Conservation (phyloP, 495 filamentous ascomycete genomes). For the Lindgomyces ingoldianus region DNA sequence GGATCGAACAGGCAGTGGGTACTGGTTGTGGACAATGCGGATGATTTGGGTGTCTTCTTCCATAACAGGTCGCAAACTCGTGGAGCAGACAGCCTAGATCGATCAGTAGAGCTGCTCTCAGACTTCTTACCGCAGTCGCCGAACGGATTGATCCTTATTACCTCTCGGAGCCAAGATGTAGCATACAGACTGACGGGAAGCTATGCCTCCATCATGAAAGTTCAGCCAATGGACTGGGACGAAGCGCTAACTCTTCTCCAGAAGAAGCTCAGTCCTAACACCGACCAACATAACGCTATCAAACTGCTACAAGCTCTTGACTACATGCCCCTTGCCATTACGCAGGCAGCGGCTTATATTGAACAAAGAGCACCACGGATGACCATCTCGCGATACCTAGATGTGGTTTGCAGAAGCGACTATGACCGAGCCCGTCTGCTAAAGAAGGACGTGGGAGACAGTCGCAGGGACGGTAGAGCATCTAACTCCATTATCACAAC, state of each 20-base stretch:
- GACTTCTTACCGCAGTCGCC: conserved; percentile 21
- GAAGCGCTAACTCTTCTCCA: conserved; percentile 48
- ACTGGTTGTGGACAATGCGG: conserved; percentile 25
- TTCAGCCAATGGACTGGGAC: conserved; percentile 44
- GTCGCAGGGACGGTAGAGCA: conserved; percentile 47
- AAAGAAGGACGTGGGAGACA: conserved; percentile 42
- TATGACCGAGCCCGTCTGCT: conserved; percentile 45
- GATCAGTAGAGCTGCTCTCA: not conserved
- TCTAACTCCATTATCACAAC: conserved; percentile 51
- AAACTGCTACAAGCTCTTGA: conserved; percentile 29
- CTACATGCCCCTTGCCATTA: conserved; percentile 33
- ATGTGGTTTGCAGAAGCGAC: conserved; percentile 46
- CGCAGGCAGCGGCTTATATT: conserved; percentile 32
- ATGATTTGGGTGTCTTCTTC: conserved; percentile 13
- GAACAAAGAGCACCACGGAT: conserved; percentile 31
- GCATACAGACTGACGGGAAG: conserved; percentile 42
- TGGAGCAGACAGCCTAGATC: not conserved
- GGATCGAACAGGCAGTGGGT: conserved; percentile 16
- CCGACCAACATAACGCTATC: conserved; percentile 10
- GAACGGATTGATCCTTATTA: conserved; percentile 25
- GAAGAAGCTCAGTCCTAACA: conserved; percentile 43
- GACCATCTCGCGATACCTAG: conserved; percentile 45
- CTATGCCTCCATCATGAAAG: conserved; percentile 44
- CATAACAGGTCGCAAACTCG: too few relatives aligned
- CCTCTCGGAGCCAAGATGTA: conserved; percentile 22